Conservation (phyloP, 2,329 filamentous ascomycete species). For the Ambrosiella beaveri region DNA sequence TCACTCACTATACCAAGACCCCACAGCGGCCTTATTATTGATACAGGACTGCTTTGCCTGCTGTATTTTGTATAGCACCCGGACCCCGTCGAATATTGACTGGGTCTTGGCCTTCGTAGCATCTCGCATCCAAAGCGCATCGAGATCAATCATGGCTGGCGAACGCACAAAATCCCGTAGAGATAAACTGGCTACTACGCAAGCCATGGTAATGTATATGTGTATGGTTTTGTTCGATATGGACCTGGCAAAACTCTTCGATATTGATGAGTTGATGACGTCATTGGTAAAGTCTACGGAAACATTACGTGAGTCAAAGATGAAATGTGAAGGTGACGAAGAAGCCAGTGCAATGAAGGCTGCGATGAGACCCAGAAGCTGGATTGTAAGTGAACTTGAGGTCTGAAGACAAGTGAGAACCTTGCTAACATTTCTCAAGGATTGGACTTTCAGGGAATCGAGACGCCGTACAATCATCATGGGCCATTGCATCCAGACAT, state of each 20-base stretch:
- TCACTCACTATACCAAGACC: neutral
- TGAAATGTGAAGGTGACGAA: neutral
- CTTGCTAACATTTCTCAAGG: neutral
- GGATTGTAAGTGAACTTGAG: neutral
- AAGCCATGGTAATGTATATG: constrained; percentile 33
- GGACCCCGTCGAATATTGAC: neutral
- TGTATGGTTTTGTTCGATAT: constrained; percentile 34
- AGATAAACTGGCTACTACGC: constrained; percentile 25
- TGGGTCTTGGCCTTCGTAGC: neutral
- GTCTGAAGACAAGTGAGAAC: neutral
- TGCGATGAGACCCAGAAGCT: neutral
- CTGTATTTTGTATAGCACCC: neutral
- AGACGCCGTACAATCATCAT: constrained; percentile 4
- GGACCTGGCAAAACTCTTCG: constrained; percentile 24
- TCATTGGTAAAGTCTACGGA: neutral
- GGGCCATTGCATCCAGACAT: neutral
- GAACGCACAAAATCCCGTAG: constrained; percentile 8
- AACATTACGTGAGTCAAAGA: neutral
- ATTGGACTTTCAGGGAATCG: constrained; percentile 6
- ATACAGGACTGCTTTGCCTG: neutral
- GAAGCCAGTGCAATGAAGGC: neutral
- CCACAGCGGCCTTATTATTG: neutral
- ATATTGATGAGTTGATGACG: constrained; percentile 6
- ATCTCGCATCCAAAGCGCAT: neutral
- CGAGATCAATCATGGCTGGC: neutral